Evolutionary conservation across 805 yeast species (phyloP).

Genomic region (Wickerhamiella australiensis): DNA sequence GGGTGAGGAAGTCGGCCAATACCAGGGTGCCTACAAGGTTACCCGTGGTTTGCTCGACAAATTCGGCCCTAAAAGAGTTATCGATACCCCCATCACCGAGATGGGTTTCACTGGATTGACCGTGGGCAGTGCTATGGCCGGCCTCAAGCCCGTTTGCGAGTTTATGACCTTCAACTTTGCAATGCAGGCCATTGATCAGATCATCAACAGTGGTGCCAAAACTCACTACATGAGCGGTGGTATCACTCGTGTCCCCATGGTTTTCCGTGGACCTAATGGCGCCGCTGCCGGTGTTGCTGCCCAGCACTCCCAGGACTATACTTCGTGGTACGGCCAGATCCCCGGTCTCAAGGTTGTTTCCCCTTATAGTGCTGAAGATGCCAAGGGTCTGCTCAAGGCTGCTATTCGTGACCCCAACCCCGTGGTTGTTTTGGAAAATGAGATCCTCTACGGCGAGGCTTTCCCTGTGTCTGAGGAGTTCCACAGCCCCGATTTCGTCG

Average conservation of each 20-base stretch:
- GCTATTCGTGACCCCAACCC: constrained; percentile 99
- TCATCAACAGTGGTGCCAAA: constrained; percentile 96
- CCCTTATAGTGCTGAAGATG: constrained; percentile 92
- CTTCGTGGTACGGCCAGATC: constrained; percentile 96
- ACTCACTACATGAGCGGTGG: constrained; percentile 99
- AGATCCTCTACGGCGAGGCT: constrained; percentile 82
- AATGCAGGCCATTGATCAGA: constrained; percentile 98
- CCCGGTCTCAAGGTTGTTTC: constrained; percentile 97
- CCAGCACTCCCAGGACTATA: constrained; percentile 95
- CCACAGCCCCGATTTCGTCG: constrained; percentile 70
- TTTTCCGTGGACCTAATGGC: constrained; percentile 99
- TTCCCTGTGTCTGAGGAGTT: constrained; percentile 86
- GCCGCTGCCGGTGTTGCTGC: constrained; percentile 99
- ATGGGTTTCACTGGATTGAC: constrained; percentile 96
- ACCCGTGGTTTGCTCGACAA: constrained; percentile 91
- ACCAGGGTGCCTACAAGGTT: constrained; percentile 97
- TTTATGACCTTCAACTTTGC: constrained; percentile 99
- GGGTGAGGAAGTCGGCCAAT: constrained; percentile 99
- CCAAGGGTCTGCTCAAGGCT: constrained; percentile 89
- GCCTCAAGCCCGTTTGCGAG: constrained; percentile 92
- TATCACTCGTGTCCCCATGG: constrained; percentile 90
- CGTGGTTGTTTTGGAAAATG: constrained; percentile 90
- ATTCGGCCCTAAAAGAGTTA: constrained; percentile 84
- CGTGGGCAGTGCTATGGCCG: constrained; percentile 93
- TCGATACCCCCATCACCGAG: constrained; percentile 97